phyloP scores from a whole-genome alignment of 441 rosid species.

The Dalechampia spathulata region DNA sequence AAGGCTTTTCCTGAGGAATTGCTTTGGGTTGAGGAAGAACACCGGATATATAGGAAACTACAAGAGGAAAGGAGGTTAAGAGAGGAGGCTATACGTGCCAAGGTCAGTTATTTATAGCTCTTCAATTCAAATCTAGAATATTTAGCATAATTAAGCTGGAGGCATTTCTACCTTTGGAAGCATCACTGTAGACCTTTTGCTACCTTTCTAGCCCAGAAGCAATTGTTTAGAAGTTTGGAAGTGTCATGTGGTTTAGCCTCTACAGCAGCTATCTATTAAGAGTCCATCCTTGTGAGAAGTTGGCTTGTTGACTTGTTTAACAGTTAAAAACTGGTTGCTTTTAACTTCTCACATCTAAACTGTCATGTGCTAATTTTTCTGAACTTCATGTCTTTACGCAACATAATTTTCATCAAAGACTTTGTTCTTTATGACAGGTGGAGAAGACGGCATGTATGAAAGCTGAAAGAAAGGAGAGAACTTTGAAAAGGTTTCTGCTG shows the following conservation, averaged over 20 bases:
- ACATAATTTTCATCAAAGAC: background rate
- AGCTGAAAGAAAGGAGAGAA: slow-evolving; percentile 68
- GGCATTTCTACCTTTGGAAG: background rate
- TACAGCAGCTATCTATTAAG: background rate
- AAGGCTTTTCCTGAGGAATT: slow-evolving; percentile 39
- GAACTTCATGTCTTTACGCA: slow-evolving; percentile 3
- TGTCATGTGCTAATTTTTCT: slow-evolving; percentile 10
- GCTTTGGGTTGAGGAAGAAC: slow-evolving; percentile 81
- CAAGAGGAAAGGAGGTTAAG: slow-evolving; percentile 61
- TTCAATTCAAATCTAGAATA: slow-evolving; percentile 1
- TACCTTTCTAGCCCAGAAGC: background rate
- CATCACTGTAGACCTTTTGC: background rate
- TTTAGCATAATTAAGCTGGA: background rate
- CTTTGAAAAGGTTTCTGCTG: slow-evolving; percentile 68
- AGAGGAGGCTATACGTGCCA: slow-evolving; percentile 68
- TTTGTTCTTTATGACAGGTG: slow-evolving; percentile 37
- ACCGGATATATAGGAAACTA: slow-evolving; percentile 44
- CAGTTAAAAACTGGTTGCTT: background rate
- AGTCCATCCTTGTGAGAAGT: too few relatives aligned
- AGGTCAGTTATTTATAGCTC: slow-evolving; percentile 41
- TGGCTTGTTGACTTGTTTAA: background rate
- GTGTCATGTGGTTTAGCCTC: background rate
- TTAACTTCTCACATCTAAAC: slow-evolving; percentile 1
- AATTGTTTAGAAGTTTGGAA: background rate
- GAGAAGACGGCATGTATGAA: slow-evolving; percentile 60